Conservation (phyloP, 768 basidiomycete species). For the Collybia sordida region DNA sequence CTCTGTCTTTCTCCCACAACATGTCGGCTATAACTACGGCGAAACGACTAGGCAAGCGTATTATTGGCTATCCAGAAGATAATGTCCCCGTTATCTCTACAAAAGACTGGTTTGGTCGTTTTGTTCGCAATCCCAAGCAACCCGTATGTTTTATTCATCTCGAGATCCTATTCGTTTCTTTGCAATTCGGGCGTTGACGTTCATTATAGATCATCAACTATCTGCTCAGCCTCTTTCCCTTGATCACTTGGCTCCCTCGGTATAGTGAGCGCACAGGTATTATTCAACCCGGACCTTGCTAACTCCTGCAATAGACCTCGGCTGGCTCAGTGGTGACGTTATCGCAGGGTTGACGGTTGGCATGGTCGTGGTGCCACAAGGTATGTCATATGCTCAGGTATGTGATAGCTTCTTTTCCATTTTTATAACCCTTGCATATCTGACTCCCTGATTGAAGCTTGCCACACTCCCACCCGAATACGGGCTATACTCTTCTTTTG, state of each 20-base stretch:
- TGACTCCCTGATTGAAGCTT: slow-evolving; percentile 42
- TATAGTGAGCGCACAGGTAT: slow-evolving; percentile 59
- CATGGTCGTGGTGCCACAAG: slow-evolving; percentile 92
- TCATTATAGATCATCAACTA: slow-evolving; percentile 57
- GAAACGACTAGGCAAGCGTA: slow-evolving; percentile 53
- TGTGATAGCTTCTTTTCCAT: neutral
- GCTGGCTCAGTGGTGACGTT: slow-evolving; percentile 84
- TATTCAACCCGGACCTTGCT: slow-evolving; percentile 1
- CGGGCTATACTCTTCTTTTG: slow-evolving; percentile 92
- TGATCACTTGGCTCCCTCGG: slow-evolving; percentile 79
- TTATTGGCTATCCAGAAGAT: slow-evolving; percentile 62
- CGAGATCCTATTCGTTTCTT: slow-evolving; percentile 1
- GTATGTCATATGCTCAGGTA: slow-evolving; percentile 86
- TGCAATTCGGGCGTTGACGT: neutral
- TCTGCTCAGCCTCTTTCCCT: slow-evolving; percentile 76
- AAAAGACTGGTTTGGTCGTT: slow-evolving; percentile 47
- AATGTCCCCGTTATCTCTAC: slow-evolving; percentile 59
- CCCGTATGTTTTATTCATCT: slow-evolving; percentile 37
- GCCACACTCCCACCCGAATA: slow-evolving; percentile 86
- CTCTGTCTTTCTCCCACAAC: slow-evolving; percentile 2
- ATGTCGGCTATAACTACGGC: slow-evolving; percentile 24
- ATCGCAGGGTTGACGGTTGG: slow-evolving; percentile 94
- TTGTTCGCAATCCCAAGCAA: slow-evolving; percentile 44
- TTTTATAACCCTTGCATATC: neutral
- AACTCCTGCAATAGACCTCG: slow-evolving; percentile 47